Conservation (phyloP, 768 basidiomycete species). For the Pisolithus albus region DNA sequence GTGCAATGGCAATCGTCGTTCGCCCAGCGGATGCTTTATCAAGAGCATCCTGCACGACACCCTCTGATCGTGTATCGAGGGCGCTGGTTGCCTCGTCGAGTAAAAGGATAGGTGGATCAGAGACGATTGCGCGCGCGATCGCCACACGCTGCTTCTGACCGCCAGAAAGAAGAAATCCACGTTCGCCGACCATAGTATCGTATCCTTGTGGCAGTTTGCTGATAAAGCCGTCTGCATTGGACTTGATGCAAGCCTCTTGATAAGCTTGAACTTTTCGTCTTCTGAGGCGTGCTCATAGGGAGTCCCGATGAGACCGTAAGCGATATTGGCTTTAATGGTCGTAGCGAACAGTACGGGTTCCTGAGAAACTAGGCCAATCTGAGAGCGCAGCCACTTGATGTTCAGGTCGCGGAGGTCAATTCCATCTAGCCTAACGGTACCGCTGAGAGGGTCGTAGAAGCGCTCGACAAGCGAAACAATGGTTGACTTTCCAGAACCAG, state of each 20-base stretch:
- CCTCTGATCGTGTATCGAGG: conserved; percentile 80
- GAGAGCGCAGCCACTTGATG: conserved; percentile 76
- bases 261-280: conserved; percentile 69
- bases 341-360: conserved; percentile 85
- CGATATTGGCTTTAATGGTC: conserved; percentile 75
- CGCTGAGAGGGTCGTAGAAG: conserved; percentile 77
- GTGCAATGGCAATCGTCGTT: conserved; percentile 31
- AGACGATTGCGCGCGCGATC: conserved; percentile 86
- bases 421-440: conserved; percentile 70
- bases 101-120: conserved; percentile 77
- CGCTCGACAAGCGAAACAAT: conserved; percentile 75
- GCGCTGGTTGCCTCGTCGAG: conserved; percentile 85
- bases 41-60: conserved; percentile 84
- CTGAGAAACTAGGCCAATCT: conserved; percentile 85
- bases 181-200: conserved; percentile 84
- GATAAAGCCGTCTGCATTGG: conserved; percentile 86
- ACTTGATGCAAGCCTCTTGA: conserved; percentile 85
- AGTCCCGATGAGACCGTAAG: conserved; percentile 78
- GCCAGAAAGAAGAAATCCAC: conserved; percentile 78
- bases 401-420: conserved; percentile 68
- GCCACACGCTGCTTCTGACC: conserved; percentile 87
- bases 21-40: conserved; percentile 79
- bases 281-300: conserved; percentile 56
- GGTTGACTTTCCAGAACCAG: conserved; percentile 75
- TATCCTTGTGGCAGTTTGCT: conserved; percentile 74